phyloP scores from a whole-genome alignment of 306 rosid species.

The Prunus davidiana region DNA sequence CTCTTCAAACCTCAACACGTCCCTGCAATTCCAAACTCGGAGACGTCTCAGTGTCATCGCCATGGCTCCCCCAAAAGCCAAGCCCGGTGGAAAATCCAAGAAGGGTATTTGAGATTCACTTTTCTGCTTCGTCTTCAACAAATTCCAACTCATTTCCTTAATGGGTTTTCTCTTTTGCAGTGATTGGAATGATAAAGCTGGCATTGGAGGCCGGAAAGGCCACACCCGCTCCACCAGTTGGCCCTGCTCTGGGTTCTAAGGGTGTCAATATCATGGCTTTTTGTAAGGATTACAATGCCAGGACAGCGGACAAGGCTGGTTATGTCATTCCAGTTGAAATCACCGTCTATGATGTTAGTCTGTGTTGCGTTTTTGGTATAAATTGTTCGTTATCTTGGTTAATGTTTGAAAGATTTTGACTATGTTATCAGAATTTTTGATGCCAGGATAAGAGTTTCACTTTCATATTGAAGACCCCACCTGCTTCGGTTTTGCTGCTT shows the following conservation, averaged over 20 bases:
- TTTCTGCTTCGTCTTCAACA: neutral
- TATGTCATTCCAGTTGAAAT: constrained; percentile 95
- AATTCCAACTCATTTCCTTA: neutral
- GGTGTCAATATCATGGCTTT: constrained; percentile 99
- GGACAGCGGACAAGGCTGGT: constrained; percentile 92
- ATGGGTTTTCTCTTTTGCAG: constrained; percentile 33
- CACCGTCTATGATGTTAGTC: constrained; percentile 83
- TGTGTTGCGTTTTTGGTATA: neutral
- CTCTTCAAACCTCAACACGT: constrained; percentile 34
- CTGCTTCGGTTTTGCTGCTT: constrained; percentile 93
- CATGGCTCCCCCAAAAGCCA: constrained; percentile 97
- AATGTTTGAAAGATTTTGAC: neutral
- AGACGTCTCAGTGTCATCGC: constrained; percentile 61
- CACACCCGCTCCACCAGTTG: constrained; percentile 99
- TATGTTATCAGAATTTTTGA: neutral
- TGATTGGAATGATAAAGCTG: constrained; percentile 81
- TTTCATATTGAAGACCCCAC: constrained; percentile 90
- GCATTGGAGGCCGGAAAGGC: constrained; percentile 99
- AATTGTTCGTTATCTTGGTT: neutral
- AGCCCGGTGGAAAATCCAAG: constrained; percentile 83
- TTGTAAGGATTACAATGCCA: constrained; percentile 95
- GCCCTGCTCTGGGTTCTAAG: constrained; percentile 96
- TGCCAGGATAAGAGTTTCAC: constrained; percentile 91
- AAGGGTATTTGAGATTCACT: constrained; percentile 49
- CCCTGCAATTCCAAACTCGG: constrained; percentile 25